A percentile compares a stretch with the other conserved stretches of the same genome.
phyloP scores from a whole-genome alignment of 169 alveolate genomes.

The Plasmodium chabaudi region DNA sequence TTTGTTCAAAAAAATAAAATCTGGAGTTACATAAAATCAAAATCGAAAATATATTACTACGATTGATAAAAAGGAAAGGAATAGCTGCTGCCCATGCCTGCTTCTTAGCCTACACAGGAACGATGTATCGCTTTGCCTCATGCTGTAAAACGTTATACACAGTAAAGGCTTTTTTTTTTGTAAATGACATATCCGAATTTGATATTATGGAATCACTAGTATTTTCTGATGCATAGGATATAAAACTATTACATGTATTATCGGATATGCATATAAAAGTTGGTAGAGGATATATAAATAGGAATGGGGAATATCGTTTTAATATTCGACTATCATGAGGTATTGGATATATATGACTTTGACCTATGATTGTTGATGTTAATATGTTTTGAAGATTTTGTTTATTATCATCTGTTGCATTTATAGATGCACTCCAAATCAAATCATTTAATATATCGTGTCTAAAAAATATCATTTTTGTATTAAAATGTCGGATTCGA shows the following conservation, averaged over 20 bases:
- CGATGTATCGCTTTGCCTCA: slow-evolving; percentile 63
- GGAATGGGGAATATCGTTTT: slow-evolving; percentile 77
- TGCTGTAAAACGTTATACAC: slow-evolving; percentile 50
- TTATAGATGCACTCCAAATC: slow-evolving; percentile 77
- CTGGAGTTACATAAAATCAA: slow-evolving; percentile 54
- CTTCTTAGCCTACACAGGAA: slow-evolving; percentile 4
- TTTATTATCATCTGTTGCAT: slow-evolving; percentile 67
- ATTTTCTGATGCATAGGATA: slow-evolving; percentile 57
- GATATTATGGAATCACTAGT: slow-evolving; percentile 46
- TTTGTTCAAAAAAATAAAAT: slow-evolving; percentile 44
- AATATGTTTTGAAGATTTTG: slow-evolving; percentile 29
- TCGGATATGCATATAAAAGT: slow-evolving; percentile 76
- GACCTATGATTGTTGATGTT: slow-evolving; percentile 78
- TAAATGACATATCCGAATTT: slow-evolving; percentile 56
- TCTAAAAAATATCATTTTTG: slow-evolving; percentile 81
- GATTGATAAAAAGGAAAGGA: slow-evolving; percentile 5
- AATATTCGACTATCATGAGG: slow-evolving; percentile 79
- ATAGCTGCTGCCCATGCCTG: no score
- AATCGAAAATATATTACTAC: slow-evolving; percentile 22
- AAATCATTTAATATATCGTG: slow-evolving; percentile 78
- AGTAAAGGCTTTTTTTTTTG: slow-evolving; percentile 47
- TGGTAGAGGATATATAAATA: slow-evolving; percentile 82
- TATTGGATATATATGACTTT: slow-evolving; percentile 83
- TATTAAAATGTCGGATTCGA: slow-evolving; percentile 81
- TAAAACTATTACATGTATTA: slow-evolving; percentile 62